Percentiles rank a stretch among this genome's conserved stretches.
Conservation (phyloP, 352 stramenopile species). For the Phytophthora citricola region DNA sequence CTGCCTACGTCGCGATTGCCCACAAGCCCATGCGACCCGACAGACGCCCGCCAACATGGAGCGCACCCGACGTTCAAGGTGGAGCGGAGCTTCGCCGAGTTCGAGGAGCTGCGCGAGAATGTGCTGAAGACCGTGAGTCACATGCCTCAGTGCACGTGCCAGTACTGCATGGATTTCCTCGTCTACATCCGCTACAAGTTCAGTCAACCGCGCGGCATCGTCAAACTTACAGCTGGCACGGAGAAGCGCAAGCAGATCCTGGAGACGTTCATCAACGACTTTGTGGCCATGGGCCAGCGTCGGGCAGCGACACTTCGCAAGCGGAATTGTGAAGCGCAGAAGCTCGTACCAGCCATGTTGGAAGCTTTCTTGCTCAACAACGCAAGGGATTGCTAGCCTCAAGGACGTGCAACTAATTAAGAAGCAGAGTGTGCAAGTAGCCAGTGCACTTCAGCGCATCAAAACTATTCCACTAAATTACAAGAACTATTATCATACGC, state of each 20-base stretch:
- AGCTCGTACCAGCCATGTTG: slow-evolving; percentile 45
- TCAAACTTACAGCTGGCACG: slow-evolving; percentile 37
- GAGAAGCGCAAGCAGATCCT: slow-evolving; percentile 44
- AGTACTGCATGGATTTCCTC: slow-evolving; percentile 49
- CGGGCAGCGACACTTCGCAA: slow-evolving; percentile 21
- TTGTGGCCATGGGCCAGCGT: slow-evolving; percentile 44
- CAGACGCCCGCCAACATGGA: slow-evolving; percentile 2
- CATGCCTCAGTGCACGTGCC: slow-evolving; percentile 44
- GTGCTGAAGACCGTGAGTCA: slow-evolving; percentile 39
- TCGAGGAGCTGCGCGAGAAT: slow-evolving; percentile 54
- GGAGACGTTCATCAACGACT: slow-evolving; percentile 45
- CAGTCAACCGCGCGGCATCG: slow-evolving; percentile 40
- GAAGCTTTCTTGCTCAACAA: slow-evolving; percentile 49
- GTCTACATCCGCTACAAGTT: slow-evolving; percentile 52
- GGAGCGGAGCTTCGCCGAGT: slow-evolving; percentile 59
- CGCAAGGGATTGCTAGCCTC: slow-evolving; percentile 24
- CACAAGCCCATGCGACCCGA: slow-evolving; percentile 21
- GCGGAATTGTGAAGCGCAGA: slow-evolving; percentile 47
- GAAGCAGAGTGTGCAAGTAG: slow-evolving; percentile 28
- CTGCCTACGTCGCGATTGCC: slow-evolving; percentile 43
- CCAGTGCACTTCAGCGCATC: slow-evolving; percentile 13
- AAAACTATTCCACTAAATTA: slow-evolving; percentile 29
- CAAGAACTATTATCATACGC: slow-evolving; percentile 26
- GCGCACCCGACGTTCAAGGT: slow-evolving; percentile 45
- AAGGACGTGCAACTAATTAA: neutral